These are phyloP conservation scores for Sclerotinia trifoliorum DNA, from an alignment of 2,329 filamentous ascomycete species.

Conservation along the genomic window DNA sequence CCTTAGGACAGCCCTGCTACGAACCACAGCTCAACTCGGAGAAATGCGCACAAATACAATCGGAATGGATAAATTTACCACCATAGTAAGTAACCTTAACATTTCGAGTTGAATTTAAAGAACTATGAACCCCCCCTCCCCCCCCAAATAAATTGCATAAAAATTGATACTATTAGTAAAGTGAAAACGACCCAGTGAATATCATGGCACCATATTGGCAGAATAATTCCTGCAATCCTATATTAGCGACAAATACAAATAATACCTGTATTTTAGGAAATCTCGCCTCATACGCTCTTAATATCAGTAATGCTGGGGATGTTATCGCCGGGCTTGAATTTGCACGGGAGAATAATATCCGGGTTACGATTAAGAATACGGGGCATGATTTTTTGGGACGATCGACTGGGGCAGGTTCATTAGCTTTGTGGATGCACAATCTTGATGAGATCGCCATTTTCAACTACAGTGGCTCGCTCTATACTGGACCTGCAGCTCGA, in stretches of 20 bases:
- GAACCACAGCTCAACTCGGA: background rate
- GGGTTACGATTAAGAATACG: constrained; percentile 44
- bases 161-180: background rate
- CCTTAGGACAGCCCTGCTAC: constrained; percentile 8
- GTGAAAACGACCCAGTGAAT: background rate
- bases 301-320: constrained; percentile 14
- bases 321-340: constrained; percentile 40
- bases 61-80: background rate
- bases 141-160: too few species aligned
- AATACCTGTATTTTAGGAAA: constrained; percentile 22
- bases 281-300: constrained; percentile 22
- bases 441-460: constrained; percentile 30
- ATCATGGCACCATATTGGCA: constrained; percentile 2
- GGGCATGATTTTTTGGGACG: constrained; percentile 45
- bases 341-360: constrained; percentile 37
- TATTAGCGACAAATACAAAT: background rate
- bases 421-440: constrained; percentile 25
- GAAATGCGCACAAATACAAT: background rate
- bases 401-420: constrained; percentile 15
- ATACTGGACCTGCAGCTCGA: constrained; percentile 15
- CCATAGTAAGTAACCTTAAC: background rate
- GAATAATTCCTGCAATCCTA: constrained; percentile 2
- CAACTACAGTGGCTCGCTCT: constrained; percentile 28
- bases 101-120: too few species aligned
- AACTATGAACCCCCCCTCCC: too few species aligned